phyloP scores from a whole-genome alignment of 257 asterid genomes.

The Handroanthus guayacan region DNA sequence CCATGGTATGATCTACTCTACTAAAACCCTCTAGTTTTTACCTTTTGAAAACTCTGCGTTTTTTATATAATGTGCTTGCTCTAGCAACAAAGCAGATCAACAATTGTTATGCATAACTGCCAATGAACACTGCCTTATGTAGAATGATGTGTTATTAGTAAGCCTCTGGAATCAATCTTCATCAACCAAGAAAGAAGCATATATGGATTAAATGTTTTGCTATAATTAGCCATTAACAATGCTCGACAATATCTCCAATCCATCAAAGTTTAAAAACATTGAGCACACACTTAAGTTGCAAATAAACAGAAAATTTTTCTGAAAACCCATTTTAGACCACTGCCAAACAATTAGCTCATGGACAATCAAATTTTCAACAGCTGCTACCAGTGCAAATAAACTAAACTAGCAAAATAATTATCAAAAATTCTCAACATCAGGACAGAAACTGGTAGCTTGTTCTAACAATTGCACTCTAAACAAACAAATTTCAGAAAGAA shows the following conservation, averaged over 20 bases:
- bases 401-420: slow-evolving; percentile 20
- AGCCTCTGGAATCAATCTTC: not conserved
- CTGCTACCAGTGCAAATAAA: slow-evolving; percentile 7
- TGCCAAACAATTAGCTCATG: slow-evolving; percentile 9
- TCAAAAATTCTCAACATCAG: slow-evolving; percentile 8
- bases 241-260: not conserved
- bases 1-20: not conserved
- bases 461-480: slow-evolving; percentile 19
- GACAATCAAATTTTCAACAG: not conserved
- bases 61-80: not conserved
- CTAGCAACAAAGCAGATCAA: not conserved
- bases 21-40: not conserved
- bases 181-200: not conserved
- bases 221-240: not conserved
- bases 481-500: slow-evolving; percentile 13
- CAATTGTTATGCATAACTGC: not conserved
- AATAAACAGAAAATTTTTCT: not conserved
- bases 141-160: not conserved
- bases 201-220: not conserved
- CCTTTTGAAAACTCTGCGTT: not conserved
- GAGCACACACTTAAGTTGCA: not conserved
- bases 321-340: not conserved
- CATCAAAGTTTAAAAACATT: not conserved
- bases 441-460: not conserved
- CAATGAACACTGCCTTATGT: slow-evolving; percentile 4